Evolutionary conservation across 2,329 filamentous ascomycete species (phyloP), one percentile per base, ranked within the genome.

Genomic region (Colletotrichum musicola): DNA sequence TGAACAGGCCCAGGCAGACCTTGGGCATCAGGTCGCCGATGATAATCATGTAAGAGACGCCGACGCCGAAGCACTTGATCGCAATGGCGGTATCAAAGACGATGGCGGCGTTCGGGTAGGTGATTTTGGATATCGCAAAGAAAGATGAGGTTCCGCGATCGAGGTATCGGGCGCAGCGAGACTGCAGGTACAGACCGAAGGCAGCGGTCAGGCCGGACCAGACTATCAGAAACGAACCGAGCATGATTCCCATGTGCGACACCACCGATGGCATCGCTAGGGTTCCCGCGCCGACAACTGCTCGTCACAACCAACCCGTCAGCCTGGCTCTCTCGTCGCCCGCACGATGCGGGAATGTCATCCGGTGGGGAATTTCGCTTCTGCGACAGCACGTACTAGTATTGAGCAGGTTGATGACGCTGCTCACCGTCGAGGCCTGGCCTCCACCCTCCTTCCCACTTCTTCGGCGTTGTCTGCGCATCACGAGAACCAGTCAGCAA

Each of bases 1-100:
- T 86, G 70, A 89, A 88, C 79, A 99, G 95, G 4, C 95, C 96
- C 69, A 89, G 83, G 25, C 96, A 90, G 10, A 99, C 96, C 46
- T 94, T 95, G 1, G 96, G 96, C 96, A 99, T 99, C 71, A 99
- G 84, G 78, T 99, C 96, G 58, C 96, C 96, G 74, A 99, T 98
- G 76, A 99, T 98, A 76, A 99, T 99, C 75, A 99, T 88, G 81
- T 99, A 99, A 74, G 94, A 98, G 68, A 98, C 93, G 22, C 93
- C 96, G 10, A 99, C 96, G 44, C 96, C 96, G 77, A 99, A 99
- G 81, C 96, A 99, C 79, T 99, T 99, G 77, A 99, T 90, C 13
- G 95, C 94, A 77, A 99, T 99, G 6, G 96, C 96, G 6, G 92
- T 91, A 81, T 99, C 96, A 79, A 99, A 99, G 53, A 98, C 86